phyloP scores from a whole-genome alignment of 352 stramenopile species.

The Pythium brassicae region DNA sequence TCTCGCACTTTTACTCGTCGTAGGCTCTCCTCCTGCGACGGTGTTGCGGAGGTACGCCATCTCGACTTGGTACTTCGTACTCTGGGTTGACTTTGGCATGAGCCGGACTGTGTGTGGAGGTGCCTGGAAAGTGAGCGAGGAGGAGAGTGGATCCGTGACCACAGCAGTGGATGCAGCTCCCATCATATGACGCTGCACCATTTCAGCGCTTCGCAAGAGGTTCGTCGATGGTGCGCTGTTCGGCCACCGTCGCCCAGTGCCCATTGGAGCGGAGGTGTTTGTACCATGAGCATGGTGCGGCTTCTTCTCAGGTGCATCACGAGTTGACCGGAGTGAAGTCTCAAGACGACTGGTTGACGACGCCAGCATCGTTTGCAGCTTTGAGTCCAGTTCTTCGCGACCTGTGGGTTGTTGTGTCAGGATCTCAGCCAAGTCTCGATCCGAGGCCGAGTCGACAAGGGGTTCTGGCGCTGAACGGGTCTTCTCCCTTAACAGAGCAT shows the following conservation, averaged over 20 bases:
- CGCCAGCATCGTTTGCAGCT: slow-evolving; percentile 9
- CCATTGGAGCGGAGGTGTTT: background rate
- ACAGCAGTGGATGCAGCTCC: background rate
- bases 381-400: slow-evolving; percentile 8
- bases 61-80: slow-evolving; percentile 32
- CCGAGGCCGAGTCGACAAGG: background rate
- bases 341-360: slow-evolving; percentile 9
- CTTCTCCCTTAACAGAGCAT: too few species aligned
- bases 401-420: slow-evolving; percentile 2
- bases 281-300: background rate
- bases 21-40: slow-evolving; percentile 1
- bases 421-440: slow-evolving; percentile 1
- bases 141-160: background rate
- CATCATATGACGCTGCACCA: slow-evolving; percentile 29
- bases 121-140: background rate
- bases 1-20: background rate
- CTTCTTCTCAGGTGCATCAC: background rate
- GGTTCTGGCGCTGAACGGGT: too few species aligned
- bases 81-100: slow-evolving; percentile 5
- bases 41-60: slow-evolving; percentile 45
- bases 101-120: too few species aligned
- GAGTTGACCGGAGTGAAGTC: slow-evolving; percentile 4
- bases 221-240: slow-evolving; percentile 1
- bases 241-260: background rate
- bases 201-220: slow-evolving; percentile 32